phyloP scores from a whole-genome alignment of 177 flowering plant species.

The Vitis hybrid region DNA sequence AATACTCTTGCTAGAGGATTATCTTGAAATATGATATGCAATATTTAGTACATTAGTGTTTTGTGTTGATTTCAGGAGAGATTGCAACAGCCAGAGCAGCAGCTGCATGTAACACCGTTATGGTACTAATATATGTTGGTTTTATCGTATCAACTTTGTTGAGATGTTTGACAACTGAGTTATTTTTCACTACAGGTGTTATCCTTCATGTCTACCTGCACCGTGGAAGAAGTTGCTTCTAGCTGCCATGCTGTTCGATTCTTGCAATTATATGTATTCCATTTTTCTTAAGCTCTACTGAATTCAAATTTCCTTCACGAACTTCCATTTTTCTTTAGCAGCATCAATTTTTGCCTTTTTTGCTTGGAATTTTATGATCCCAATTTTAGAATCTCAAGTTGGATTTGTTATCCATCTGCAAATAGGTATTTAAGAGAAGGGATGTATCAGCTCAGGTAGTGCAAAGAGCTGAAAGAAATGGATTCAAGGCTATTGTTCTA shows the following conservation, averaged over 20 bases:
- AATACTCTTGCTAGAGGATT: neutral
- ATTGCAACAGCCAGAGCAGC: conserved; percentile 80
- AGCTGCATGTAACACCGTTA: conserved; percentile 63
- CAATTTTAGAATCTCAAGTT: no score
- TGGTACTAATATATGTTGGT: conserved; percentile 37
- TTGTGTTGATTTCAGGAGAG: conserved; percentile 49
- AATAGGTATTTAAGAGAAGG: conserved; percentile 62
- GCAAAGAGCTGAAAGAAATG: conserved; percentile 80
- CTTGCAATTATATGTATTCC: conserved; percentile 74
- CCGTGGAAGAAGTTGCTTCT: conserved; percentile 83
- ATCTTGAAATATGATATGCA: neutral
- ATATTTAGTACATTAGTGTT: conserved; percentile 1
- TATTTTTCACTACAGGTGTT: conserved; percentile 39
- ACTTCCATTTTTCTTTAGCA: neutral
- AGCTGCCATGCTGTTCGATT: conserved; percentile 74
- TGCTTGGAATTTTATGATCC: no score
- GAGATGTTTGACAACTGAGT: no score
- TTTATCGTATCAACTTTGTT: neutral
- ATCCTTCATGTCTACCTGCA: conserved; percentile 56
- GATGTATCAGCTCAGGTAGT: conserved; percentile 64
- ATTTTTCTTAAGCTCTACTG: neutral
- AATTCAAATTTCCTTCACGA: neutral
- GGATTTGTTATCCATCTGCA: neutral
- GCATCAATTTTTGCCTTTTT: neutral
- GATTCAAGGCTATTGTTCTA: conserved; percentile 81